Percentiles rank a stretch among this genome's conserved stretches.
phyloP scores from a whole-genome alignment of 805 yeast genomes.

The Zygoascus flipseniorum region DNA sequence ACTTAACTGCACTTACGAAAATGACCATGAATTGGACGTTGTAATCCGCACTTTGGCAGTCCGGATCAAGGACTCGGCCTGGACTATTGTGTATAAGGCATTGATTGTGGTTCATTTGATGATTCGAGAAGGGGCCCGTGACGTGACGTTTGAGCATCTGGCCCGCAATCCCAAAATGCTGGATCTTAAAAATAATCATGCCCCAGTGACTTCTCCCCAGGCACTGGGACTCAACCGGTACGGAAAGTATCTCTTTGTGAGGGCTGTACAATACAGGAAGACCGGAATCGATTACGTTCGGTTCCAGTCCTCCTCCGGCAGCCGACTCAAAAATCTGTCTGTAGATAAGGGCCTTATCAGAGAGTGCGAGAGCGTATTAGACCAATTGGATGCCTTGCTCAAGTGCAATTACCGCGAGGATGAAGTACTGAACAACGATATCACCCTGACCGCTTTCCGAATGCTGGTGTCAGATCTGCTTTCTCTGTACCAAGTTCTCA shows the following conservation, averaged over 20 bases:
- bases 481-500: conserved; percentile 77
- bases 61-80: conserved; percentile 70
- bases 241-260: conserved; percentile 56
- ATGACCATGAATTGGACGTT: conserved; percentile 52
- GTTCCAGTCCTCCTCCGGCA: conserved; percentile 37
- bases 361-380: conserved; percentile 77
- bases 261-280: conserved; percentile 54
- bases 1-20: conserved; percentile 54
- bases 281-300: conserved; percentile 66
- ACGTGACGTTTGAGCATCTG: conserved; percentile 59
- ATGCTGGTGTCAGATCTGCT: conserved; percentile 84
- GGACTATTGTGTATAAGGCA: conserved; percentile 87
- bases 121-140: conserved; percentile 84
- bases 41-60: conserved; percentile 56
- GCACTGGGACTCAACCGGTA: conserved; percentile 47
- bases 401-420: conserved; percentile 67
- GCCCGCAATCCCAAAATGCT: conserved; percentile 43
- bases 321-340: conserved; percentile 53
- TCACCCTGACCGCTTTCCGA: conserved; percentile 75
- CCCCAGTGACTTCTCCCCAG: conserved; percentile 22
- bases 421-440: conserved; percentile 64
- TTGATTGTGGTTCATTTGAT: conserved; percentile 79
- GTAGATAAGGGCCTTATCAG: conserved; percentile 76
- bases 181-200: conserved; percentile 29
- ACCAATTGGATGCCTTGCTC: conserved; percentile 67